Percentiles rank a stretch among this genome's conserved stretches.
Conservation (phyloP, 1,139 yeast genomes). For the Nematodospora anomalae region DNA sequence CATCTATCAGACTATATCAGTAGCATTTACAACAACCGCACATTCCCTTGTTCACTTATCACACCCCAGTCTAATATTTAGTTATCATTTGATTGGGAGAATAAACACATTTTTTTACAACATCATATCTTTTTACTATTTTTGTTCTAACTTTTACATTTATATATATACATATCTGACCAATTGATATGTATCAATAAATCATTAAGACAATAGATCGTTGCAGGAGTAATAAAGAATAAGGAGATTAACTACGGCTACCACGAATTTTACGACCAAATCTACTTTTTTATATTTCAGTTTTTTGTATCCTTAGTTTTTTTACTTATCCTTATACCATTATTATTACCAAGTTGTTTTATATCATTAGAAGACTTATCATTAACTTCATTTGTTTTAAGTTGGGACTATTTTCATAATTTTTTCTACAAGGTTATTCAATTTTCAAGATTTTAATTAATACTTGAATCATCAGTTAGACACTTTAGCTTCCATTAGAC, state of each 20-base stretch:
- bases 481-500: not conserved
- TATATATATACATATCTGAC: not conserved
- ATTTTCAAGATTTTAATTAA: constrained; percentile 5
- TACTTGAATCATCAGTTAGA: not conserved
- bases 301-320: constrained; percentile 2
- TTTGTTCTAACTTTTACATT: not conserved
- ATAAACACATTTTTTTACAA: not conserved
- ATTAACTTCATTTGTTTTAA: not conserved
- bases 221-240: not conserved
- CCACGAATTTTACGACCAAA: constrained; percentile 8
- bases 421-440: not conserved
- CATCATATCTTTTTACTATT: not conserved
- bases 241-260: not conserved
- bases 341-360: not conserved
- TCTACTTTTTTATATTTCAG: constrained; percentile 1
- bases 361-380: not conserved
- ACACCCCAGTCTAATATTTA: constrained; percentile 7
- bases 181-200: not conserved
- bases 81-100: constrained; percentile 8
- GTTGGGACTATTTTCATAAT: not conserved
- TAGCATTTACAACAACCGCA: not conserved
- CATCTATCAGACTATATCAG: not conserved
- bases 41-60: not conserved
- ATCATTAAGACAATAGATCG: not conserved
- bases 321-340: not conserved